Conservation (phyloP, 1,284 basidiomycete genomes). For the Limonomyces culmigenus region DNA sequence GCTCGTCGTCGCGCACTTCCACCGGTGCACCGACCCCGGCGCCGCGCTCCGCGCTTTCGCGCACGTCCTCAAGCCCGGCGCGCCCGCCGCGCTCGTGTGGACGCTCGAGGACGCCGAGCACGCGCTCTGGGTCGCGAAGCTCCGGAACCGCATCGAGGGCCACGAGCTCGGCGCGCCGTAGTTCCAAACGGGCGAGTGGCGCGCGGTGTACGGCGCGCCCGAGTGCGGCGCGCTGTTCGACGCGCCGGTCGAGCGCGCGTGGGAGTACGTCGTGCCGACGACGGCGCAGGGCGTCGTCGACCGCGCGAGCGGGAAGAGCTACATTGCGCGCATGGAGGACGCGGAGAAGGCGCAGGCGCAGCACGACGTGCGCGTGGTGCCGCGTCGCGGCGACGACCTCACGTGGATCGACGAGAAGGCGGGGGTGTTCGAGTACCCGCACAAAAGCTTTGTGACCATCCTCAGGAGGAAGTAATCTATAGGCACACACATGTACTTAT, state of each 20-base stretch:
- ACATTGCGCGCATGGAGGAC: slow-evolving; percentile 39
- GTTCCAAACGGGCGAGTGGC: slow-evolving; percentile 57
- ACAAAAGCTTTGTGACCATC: slow-evolving; percentile 28
- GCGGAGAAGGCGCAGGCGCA: slow-evolving; percentile 34
- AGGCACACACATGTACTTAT: too few relatives aligned
- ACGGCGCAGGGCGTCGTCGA: slow-evolving; percentile 36
- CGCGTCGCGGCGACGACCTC: slow-evolving; percentile 24
- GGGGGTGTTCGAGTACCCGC: slow-evolving; percentile 36
- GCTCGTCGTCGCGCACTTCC: slow-evolving; percentile 60
- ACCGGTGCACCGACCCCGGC: slow-evolving; percentile 66
- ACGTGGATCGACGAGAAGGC: slow-evolving; percentile 29
- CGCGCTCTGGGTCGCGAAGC: slow-evolving; percentile 49
- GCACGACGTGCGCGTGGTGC: slow-evolving; percentile 28
- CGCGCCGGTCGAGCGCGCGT: slow-evolving; percentile 33
- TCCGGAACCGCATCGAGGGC: slow-evolving; percentile 47
- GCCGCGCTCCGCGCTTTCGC: slow-evolving; percentile 49
- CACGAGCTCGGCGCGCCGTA: slow-evolving; percentile 56
- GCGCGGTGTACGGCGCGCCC: slow-evolving; percentile 36
- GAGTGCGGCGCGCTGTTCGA: slow-evolving; percentile 36
- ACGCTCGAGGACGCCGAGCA: slow-evolving; percentile 58
- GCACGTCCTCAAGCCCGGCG: slow-evolving; percentile 51
- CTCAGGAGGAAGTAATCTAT: slow-evolving; percentile 21
- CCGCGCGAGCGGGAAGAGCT: slow-evolving; percentile 58
- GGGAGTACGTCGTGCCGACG: slow-evolving; percentile 27
- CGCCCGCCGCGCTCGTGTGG: slow-evolving; percentile 55